Base-by-base conservation (phyloP, 192 early-diverging fungal genomes). In the Allomyces javanicus region DNA sequence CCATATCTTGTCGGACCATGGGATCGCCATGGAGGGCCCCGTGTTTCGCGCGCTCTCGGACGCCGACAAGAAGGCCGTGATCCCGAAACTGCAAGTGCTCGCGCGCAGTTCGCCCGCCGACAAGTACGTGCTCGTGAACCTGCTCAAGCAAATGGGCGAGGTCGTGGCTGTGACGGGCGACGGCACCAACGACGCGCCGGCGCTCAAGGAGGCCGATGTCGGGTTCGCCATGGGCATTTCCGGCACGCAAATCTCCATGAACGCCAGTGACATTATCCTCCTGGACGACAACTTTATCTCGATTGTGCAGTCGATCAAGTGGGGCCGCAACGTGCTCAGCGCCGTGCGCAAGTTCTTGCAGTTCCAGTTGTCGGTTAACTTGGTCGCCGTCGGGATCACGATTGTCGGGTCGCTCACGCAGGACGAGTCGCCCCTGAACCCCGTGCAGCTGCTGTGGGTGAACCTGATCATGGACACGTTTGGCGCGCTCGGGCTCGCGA, bases 161-260 rank as follows among this genome's bases (percentile, higher is more conserved):
- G 79, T 82, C 6, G 82, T 83, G 11, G 82, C 82, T 9, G 82
- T 83, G 9, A 83, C 82, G 24, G 82, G 82, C 25, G 82, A 83
- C 68, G 81, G 82, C 11, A 83, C 82, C 25, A 83, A 83, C 73
- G 82, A 83, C 61, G 79, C 79, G 6, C 77, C 79, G 9, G 79
- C 79, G 11, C 69, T 80, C 45, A 80, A 80, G 62, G 78, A 82
- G 66, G 82, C 82, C 64, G 79, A 83, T 67, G 77, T 83, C 67
- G 82, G 82, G 14, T 83, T 83, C 63, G 76, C 82, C 9, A 83
- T 83, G 82, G 82, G 82, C 9, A 80, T 83, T 61, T 75, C 74
- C 33, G 82, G 82, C 21, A 83, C 82, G 4, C 82, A 83, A 65
- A 80, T 83, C 68, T 79, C 82, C 27, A 73, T 75, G 72, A 83